Evolutionary conservation across 306 rosid genomes (phyloP).

Genomic region (Betula pendula): DNA sequence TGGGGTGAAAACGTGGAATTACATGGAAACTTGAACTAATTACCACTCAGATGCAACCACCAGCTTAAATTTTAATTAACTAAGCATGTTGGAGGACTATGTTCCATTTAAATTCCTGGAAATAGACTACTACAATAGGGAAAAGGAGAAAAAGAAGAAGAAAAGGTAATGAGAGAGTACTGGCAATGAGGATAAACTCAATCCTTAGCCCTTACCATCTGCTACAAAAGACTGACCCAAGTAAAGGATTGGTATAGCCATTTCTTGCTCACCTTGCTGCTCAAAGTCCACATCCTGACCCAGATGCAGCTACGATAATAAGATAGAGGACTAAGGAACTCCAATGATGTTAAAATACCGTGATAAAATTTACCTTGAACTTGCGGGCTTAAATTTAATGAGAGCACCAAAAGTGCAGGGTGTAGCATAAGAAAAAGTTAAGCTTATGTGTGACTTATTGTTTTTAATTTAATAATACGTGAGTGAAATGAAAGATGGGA

Average conservation of each 20-base stretch:
- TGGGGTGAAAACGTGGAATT: too few relatives aligned
- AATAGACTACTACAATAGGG: background rate
- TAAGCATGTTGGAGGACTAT: too few relatives aligned
- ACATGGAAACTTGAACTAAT: too few relatives aligned
- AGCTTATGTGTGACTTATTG: background rate
- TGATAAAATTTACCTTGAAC: background rate
- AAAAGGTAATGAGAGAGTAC: background rate
- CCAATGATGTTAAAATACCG: background rate
- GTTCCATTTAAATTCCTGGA: background rate
- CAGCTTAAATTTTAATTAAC: too few relatives aligned
- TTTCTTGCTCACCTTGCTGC: background rate
- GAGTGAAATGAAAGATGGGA: background rate
- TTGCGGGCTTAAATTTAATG: background rate
- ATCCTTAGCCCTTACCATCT: background rate
- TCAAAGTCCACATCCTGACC: background rate
- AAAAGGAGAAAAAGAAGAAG: too few relatives aligned
- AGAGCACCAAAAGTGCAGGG: background rate
- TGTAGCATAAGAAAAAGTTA: background rate
- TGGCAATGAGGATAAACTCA: too few relatives aligned
- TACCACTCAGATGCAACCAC: too few relatives aligned
- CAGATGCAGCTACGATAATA: background rate
- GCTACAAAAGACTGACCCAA: background rate
- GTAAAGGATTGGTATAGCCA: background rate
- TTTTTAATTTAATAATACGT: background rate
- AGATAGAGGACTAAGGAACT: background rate